Evolutionary conservation across 805 yeast genomes (phyloP).

Genomic region (Zygosaccharomyces gambellarensis): DNA sequence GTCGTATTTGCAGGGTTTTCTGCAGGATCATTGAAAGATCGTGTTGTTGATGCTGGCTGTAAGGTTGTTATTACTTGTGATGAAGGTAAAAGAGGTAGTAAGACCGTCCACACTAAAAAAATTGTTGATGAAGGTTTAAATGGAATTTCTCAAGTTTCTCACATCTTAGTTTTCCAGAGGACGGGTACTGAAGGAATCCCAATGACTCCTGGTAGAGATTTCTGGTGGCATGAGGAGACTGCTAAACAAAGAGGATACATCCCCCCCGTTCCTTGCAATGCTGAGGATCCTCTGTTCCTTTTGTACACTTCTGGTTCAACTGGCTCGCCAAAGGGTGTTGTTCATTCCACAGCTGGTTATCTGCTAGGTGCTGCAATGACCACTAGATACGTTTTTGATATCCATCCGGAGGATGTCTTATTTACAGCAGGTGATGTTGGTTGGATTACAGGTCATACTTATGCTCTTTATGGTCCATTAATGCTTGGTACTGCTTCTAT

Average conservation of each 20-base stretch:
- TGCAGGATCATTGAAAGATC: constrained; percentile 63
- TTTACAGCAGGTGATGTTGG: constrained; percentile 91
- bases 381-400: constrained; percentile 71
- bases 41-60: constrained; percentile 67
- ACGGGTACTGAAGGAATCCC: constrained; percentile 51
- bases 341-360: constrained; percentile 77
- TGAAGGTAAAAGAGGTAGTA: constrained; percentile 81
- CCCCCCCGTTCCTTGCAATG: constrained; percentile 67
- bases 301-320: constrained; percentile 87
- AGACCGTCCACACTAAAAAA: constrained; percentile 71
- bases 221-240: constrained; percentile 71
- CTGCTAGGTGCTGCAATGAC: constrained; percentile 68
- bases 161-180: constrained; percentile 69
- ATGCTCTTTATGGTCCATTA: constrained; percentile 78
- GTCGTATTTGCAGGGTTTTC: constrained; percentile 85
- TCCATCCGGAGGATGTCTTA: constrained; percentile 68
- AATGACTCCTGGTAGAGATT: constrained; percentile 56
- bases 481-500: constrained; percentile 71
- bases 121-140: constrained; percentile 76
- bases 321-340: constrained; percentile 85
- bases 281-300: constrained; percentile 81
- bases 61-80: constrained; percentile 73
- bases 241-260: constrained; percentile 60
- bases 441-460: constrained; percentile 88
- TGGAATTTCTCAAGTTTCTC: constrained; percentile 59